These are phyloP conservation scores for Glarea lozoyensis DNA, from an alignment of 495 filamentous ascomycete species.

Conservation along the genomic window DNA sequence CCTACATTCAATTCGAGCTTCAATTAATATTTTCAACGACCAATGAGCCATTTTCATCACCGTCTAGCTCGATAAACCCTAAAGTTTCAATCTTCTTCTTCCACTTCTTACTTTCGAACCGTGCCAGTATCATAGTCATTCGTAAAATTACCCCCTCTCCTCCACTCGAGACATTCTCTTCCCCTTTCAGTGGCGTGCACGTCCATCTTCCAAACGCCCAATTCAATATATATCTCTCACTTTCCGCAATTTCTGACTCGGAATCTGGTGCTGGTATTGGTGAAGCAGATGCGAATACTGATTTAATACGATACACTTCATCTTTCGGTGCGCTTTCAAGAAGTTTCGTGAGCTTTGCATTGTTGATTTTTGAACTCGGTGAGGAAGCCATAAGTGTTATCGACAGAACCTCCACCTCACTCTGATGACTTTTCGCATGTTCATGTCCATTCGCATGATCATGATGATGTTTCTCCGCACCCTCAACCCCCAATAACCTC, in stretches of 20 bases:
- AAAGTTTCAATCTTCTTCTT: slow-evolving; percentile 68
- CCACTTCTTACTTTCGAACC: slow-evolving; percentile 83
- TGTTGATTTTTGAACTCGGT: slow-evolving; percentile 46
- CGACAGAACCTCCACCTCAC: slow-evolving; percentile 84
- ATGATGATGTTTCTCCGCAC: slow-evolving; percentile 18
- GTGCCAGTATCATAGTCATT: slow-evolving; percentile 78
- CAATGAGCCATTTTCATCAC: slow-evolving; percentile 27
- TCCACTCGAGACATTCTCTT: slow-evolving; percentile 38
- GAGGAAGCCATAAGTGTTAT: slow-evolving; percentile 44
- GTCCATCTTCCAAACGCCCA: slow-evolving; percentile 98
- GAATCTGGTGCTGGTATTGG: slow-evolving; percentile 54
- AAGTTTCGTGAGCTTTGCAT: slow-evolving; percentile 53
- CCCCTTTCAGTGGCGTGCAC: slow-evolving; percentile 51
- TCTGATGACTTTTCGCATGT: slow-evolving; percentile 53
- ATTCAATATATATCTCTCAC: slow-evolving; percentile 70
- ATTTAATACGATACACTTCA: slow-evolving; percentile 93
- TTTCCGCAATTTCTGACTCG: slow-evolving; percentile 1
- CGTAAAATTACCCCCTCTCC: slow-evolving; percentile 50
- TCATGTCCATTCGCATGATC: slow-evolving; percentile 28
- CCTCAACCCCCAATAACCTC: slow-evolving; percentile 37
- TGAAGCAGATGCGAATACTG: slow-evolving; percentile 53
- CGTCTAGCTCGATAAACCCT: slow-evolving; percentile 45
- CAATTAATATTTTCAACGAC: slow-evolving; percentile 35
- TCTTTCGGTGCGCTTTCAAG: slow-evolving; percentile 71
- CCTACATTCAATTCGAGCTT: too few species aligned